Base-by-base conservation (phyloP, 1,284 basidiomycete species). In the Coriolopsis trogii region DNA sequence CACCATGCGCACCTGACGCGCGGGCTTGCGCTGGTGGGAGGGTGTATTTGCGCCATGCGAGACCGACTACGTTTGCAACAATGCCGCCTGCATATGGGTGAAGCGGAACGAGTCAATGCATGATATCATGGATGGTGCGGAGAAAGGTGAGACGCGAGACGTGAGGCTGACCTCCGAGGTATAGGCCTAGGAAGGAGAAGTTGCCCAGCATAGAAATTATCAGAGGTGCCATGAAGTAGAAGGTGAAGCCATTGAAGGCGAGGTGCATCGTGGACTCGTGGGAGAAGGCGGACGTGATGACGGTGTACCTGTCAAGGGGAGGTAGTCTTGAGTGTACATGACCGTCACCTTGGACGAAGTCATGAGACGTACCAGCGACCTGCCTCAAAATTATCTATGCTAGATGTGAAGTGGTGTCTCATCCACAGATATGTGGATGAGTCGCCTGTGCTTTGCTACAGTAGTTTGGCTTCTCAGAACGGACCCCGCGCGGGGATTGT, bases 221-320 rank as follows among this genome's bases (percentile, higher is more conserved):
- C 0, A 83, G 73, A 0, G 81, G 85, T 1, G 87, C 89, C 74
- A 94, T 82, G 71, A 91, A 93, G 65, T 80, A 91, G 63, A 89
- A 88, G 0, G 88, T 84, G 58, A 94, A 77, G 41, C 83, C 84
- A 66, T 96, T 96, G 67, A 95, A 73, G 24, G 89, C 62, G 29
- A 93, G 81, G 66, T 96, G 94, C 0, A 66, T 60, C 9, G 77
- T 52, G 21, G 76, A 73, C 56, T 76, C 70, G 63, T 95, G 92
- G 2, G 87, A 93, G 74, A 95, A 93, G 52, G 76, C 79, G 23
- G 79, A 72, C 0, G 91, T 93, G 18, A 95, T 56, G 24, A 90
- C 70, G 0, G 91, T 93, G 89, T 92, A 95, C 67, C 91, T 93
- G 49, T 4, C n/a, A n/a, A n/a, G n/a, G n/a, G n/a, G n/a, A n/a